Percentiles rank a stretch among this genome's conserved stretches.
phyloP scores from a whole-genome alignment of 306 rosid genomes.

The Cercis canadensis region DNA sequence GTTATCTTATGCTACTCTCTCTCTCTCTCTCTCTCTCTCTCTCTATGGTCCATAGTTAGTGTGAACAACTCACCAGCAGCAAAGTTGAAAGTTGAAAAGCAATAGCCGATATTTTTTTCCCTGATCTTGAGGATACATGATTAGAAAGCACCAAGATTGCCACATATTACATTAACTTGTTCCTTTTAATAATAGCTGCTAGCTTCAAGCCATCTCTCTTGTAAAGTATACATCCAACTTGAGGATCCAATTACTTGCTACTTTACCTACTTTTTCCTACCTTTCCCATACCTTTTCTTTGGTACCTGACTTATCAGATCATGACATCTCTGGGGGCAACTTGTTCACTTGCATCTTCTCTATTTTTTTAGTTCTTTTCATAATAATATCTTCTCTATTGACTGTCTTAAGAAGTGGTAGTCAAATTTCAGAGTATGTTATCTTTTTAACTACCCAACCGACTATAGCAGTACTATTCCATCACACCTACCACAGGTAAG shows the following conservation, averaged over 20 bases:
- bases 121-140: slow-evolving; percentile 3
- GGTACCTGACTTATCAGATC: slow-evolving; percentile 27
- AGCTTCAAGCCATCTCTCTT: neutral
- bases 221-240: slow-evolving; percentile 16
- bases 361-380: neutral
- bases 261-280: slow-evolving; percentile 34
- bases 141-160: slow-evolving; percentile 37
- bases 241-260: slow-evolving; percentile 18
- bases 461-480: neutral
- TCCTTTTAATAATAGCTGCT: neutral
- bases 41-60: slow-evolving; percentile 20
- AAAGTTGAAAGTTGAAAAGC: slow-evolving; percentile 35
- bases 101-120: slow-evolving; percentile 12
- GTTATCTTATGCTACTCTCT: slow-evolving; percentile 38
- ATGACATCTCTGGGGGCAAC: slow-evolving; percentile 45
- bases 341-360: slow-evolving; percentile 9
- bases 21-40: neutral
- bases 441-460: slow-evolving; percentile 27
- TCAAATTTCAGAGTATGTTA: slow-evolving; percentile 23
- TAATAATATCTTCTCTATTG: neutral
- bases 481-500: slow-evolving; percentile 5
- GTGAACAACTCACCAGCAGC: slow-evolving; percentile 32
- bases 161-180: slow-evolving; percentile 35
- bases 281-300: slow-evolving; percentile 13
- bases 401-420: slow-evolving; percentile 10